Percentiles rank a stretch among this genome's conserved stretches.
Evolutionary conservation across 345 rosid species (phyloP).

Genomic region (Microthlaspi erraticum): DNA sequence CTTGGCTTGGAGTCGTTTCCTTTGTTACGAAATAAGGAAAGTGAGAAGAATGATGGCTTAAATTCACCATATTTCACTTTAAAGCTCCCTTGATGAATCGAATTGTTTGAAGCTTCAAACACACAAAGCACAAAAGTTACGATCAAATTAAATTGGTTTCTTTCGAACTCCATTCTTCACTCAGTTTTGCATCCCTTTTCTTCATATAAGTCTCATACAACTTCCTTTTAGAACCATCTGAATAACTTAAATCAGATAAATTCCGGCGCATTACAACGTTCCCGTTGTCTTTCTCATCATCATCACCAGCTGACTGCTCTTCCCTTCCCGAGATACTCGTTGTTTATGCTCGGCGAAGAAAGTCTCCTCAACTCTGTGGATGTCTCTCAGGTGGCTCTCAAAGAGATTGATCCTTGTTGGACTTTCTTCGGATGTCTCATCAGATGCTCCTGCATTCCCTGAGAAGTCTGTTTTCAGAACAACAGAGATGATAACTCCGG

Average conservation of each 20-base stretch:
- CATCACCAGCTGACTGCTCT: constrained; percentile 56
- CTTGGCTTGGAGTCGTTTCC: constrained; percentile 46
- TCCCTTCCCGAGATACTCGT: constrained; percentile 56
- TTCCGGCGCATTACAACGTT: constrained; percentile 54
- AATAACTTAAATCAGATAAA: constrained; percentile 55
- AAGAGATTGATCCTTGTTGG: no score
- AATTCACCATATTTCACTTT: no score
- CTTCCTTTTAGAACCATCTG: constrained; percentile 82
- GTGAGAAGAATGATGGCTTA: constrained; percentile 40
- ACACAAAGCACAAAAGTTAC: no score
- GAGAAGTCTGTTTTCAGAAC: no score
- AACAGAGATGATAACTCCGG: no score
- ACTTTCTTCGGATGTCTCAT: no score
- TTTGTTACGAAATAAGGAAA: constrained; percentile 44
- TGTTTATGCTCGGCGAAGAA: constrained; percentile 79
- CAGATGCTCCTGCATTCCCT: no score
- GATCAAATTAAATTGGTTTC: constrained; percentile 53
- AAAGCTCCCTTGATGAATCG: no score
- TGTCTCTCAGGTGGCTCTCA: no score
- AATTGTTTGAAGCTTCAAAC: no score
- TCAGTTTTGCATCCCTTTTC: constrained; percentile 87
- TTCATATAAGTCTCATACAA: constrained; percentile 73
- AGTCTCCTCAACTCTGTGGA: constrained; percentile 74
- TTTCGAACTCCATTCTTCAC: constrained; percentile 77
- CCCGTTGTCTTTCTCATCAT: constrained; percentile 43